phyloP scores from a whole-genome alignment of 1,284 basidiomycete species.

The Wallemia mellicola region DNA sequence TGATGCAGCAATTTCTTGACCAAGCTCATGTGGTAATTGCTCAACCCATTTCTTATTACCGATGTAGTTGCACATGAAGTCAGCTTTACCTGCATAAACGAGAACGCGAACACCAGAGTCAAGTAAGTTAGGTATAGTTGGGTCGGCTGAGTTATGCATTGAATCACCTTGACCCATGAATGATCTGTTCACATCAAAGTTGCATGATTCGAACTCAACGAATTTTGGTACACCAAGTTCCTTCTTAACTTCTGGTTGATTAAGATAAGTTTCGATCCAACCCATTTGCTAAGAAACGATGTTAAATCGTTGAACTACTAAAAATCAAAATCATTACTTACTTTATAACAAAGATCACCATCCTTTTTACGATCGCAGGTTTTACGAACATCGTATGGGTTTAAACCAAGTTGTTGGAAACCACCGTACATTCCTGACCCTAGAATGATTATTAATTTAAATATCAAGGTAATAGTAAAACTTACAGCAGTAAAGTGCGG shows the following conservation, averaged over 20 bases:
- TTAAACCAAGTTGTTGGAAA: slow-evolving; percentile 11
- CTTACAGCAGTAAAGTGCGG: slow-evolving; percentile 14
- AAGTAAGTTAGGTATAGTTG: slow-evolving; percentile 38
- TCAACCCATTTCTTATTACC: slow-evolving; percentile 13
- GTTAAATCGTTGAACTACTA: background rate
- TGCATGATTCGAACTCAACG: slow-evolving; percentile 5
- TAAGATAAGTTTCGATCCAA: slow-evolving; percentile 54
- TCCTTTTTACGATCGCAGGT: slow-evolving; percentile 39
- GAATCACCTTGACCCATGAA: slow-evolving; percentile 45
- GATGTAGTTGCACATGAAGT: slow-evolving; percentile 45
- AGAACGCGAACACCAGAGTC: slow-evolving; percentile 42
- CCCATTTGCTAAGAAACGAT: slow-evolving; percentile 24
- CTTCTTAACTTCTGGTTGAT: slow-evolving; percentile 33
- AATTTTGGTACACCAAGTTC: slow-evolving; percentile 35
- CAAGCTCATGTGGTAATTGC: slow-evolving; percentile 27
- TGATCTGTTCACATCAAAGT: slow-evolving; percentile 26
- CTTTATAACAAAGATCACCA: slow-evolving; percentile 19
- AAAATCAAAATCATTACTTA: too few relatives aligned
- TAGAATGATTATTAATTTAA: background rate
- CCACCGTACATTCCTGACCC: slow-evolving; percentile 15
- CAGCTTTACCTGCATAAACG: slow-evolving; percentile 58
- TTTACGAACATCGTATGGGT: slow-evolving; percentile 49
- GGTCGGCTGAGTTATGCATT: slow-evolving; percentile 37
- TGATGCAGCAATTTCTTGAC: slow-evolving; percentile 19
- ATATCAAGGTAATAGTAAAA: background rate